Conservation (phyloP, 768 basidiomycete genomes). For the Suillus americanus region DNA sequence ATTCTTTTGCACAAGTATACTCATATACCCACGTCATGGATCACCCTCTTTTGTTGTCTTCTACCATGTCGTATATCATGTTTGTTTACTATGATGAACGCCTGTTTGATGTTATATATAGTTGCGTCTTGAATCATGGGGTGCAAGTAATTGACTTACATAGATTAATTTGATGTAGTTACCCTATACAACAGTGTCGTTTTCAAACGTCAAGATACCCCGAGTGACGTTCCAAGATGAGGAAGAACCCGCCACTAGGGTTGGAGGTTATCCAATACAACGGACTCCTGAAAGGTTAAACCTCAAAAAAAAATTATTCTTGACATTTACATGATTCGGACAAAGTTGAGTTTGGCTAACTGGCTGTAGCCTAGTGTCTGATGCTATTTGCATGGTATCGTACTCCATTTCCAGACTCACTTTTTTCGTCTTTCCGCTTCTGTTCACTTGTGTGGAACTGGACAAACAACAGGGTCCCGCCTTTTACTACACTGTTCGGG, state of each 20-base stretch:
- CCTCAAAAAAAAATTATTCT: not conserved
- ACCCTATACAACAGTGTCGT: conserved; percentile 2
- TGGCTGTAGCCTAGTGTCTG: not conserved
- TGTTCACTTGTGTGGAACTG: too few relatives aligned
- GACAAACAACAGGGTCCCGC: too few relatives aligned
- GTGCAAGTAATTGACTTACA: too few relatives aligned
- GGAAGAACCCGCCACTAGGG: not conserved
- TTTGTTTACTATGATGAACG: too few relatives aligned
- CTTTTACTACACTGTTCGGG: too few relatives aligned
- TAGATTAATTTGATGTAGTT: too few relatives aligned
- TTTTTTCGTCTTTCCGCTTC: too few relatives aligned
- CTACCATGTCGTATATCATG: not conserved
- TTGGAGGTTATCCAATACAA: not conserved
- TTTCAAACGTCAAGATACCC: conserved; percentile 2
- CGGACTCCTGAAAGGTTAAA: not conserved
- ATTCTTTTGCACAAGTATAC: not conserved
- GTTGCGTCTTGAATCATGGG: too few relatives aligned
- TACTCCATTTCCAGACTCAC: too few relatives aligned
- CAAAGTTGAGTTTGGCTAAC: not conserved
- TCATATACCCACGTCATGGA: not conserved
- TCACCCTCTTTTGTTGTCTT: not conserved
- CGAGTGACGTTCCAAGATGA: not conserved
- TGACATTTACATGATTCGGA: not conserved
- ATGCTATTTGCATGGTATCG: too few relatives aligned
- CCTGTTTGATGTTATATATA: too few relatives aligned